Evolutionary conservation across 2,329 filamentous ascomycete species (phyloP), one percentile per base, ranked within the genome.

Genomic region (Trichophyton simii): DNA sequence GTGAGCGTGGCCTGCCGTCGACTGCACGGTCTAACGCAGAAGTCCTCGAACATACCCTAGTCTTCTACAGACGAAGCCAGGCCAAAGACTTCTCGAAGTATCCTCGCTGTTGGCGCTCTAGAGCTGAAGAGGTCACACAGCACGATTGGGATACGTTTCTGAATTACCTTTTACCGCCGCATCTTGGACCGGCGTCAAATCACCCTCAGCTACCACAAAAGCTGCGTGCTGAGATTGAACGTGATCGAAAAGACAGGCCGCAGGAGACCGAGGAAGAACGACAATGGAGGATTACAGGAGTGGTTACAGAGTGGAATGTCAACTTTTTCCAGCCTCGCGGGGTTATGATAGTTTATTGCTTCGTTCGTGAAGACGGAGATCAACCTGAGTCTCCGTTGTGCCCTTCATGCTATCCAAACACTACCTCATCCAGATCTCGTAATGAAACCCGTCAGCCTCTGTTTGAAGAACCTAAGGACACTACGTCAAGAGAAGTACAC

Each of bases 131-230:
- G 54, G 69, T 76, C 34, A 66, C 67, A 48, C 72, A 75, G 65
- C 71, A 74, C 65, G 76, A 78, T 65, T 77, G 76, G 76, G 70
- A 75, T 61, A 74, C 71, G 8, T 78, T 77, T 62, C 61, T 76
- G 25, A 72, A 72, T 52, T 73, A 75, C 66, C 63, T 77, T 4
- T 75, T 77, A 57, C 76, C 75, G 2, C 65, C 70, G 4, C 69
- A 75, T 62, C 65, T 76, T 15, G 73, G 71, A 3, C 69, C 71
- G 4, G 73, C 73, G 4, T 70, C 72, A 0, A 66, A 69, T 4
- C 75, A 74, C 36, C 60, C 60, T 3, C 68, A 74, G 60, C 67
- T 76, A 13, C 69, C 72, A 3, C 72, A 70, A 3, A 72, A 75
- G 61, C 60, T 76, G 38, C 68, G 74, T 44, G 73, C 72, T 2